Conservation (phyloP, 2,329 filamentous ascomycete genomes). For the Colletotrichum chlorophyti region DNA sequence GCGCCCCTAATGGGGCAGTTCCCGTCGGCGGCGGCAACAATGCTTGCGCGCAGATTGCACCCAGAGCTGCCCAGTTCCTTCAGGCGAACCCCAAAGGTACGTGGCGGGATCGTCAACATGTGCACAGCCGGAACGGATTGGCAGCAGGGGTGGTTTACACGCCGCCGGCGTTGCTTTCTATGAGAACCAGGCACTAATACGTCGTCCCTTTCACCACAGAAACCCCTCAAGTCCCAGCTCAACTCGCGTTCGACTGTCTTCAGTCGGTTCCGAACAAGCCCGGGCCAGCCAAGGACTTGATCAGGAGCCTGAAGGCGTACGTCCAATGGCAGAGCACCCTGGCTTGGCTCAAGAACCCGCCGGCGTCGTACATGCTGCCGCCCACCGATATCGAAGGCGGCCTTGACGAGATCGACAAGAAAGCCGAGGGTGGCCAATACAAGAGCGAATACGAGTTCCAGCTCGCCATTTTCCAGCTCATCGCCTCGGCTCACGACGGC, state of each 20-base stretch:
- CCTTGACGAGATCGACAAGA: conserved; percentile 52
- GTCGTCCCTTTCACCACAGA: conserved; percentile 28
- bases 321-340: conserved; percentile 56
- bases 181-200: too few species aligned
- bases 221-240: conserved; percentile 41
- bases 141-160: too few species aligned
- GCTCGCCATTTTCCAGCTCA: conserved; percentile 56
- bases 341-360: conserved; percentile 58
- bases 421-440: conserved; percentile 49
- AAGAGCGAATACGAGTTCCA: conserved; percentile 63
- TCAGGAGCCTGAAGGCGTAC: conserved; percentile 47
- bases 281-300: conserved; percentile 40
- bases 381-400: conserved; percentile 53
- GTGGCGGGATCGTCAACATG: too few species aligned
- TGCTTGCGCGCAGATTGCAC: conserved; percentile 17
- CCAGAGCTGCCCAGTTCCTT: neutral
- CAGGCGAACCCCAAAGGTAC: conserved; percentile 21
- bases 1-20: neutral
- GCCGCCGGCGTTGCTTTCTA: too few species aligned
- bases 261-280: conserved; percentile 46
- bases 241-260: conserved; percentile 45
- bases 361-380: conserved; percentile 55
- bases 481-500: conserved; percentile 65
- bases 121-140: too few species aligned
- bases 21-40: neutral